phyloP scores from a whole-genome alignment of 805 yeast species.

The Pichia scutulata region DNA sequence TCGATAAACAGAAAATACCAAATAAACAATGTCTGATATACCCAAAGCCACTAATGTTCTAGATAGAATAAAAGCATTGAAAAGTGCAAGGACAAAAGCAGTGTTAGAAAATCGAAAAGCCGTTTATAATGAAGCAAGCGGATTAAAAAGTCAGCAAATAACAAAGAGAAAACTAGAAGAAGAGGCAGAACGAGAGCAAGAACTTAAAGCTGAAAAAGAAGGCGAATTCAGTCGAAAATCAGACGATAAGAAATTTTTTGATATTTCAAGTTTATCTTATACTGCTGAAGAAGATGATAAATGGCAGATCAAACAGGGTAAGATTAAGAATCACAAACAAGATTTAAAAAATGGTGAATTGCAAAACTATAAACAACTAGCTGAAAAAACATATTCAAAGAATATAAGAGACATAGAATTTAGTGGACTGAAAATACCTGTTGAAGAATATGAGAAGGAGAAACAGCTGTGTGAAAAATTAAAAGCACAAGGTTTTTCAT shows the following conservation, averaged over 20 bases:
- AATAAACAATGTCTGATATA: background rate
- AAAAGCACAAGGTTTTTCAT: slow-evolving; percentile 17
- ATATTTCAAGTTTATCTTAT: slow-evolving; percentile 35
- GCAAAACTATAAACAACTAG: slow-evolving; percentile 46
- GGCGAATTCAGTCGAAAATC: background rate
- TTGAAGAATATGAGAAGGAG: slow-evolving; percentile 36
- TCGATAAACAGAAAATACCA: background rate
- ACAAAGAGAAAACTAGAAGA: background rate
- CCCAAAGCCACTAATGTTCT: background rate
- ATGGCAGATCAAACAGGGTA: slow-evolving; percentile 32
- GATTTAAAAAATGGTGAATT: slow-evolving; percentile 30
- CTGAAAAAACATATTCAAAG: slow-evolving; percentile 53
- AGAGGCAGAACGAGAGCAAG: background rate
- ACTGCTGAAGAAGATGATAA: slow-evolving; percentile 57
- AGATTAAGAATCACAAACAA: slow-evolving; percentile 27
- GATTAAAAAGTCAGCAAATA: background rate
- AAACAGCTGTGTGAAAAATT: slow-evolving; percentile 24
- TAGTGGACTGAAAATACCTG: slow-evolving; percentile 11
- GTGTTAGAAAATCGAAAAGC: slow-evolving; percentile 9
- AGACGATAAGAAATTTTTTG: slow-evolving; percentile 25
- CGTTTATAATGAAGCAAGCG: slow-evolving; percentile 11
- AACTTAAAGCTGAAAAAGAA: background rate
- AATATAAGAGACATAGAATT: slow-evolving; percentile 32
- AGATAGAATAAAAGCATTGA: slow-evolving; percentile 5
- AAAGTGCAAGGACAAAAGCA: slow-evolving; percentile 1